These are phyloP conservation scores for Eimeria zaria DNA, from an alignment of 169 alveolate species.

Conservation along the genomic window DNA sequence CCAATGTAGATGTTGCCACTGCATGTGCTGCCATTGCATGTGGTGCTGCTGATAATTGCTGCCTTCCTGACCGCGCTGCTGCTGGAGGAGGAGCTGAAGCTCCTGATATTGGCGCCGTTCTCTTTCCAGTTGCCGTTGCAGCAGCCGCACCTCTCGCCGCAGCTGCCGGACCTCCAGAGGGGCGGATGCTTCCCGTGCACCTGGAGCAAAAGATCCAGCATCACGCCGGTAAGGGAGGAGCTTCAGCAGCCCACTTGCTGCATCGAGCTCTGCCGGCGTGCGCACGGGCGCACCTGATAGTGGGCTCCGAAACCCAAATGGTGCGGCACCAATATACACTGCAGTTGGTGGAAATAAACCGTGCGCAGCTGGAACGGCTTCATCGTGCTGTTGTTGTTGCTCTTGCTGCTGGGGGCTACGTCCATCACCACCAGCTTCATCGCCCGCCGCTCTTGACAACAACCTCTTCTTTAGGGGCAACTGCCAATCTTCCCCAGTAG, in stretches of 20 bases:
- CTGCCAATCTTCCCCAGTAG: background rate
- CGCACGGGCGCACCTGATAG: background rate
- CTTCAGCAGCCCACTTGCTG: background rate
- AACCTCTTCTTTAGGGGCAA: background rate
- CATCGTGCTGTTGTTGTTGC: background rate
- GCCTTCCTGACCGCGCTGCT: too few relatives aligned
- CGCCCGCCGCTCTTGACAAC: background rate
- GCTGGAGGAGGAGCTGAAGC: too few relatives aligned
- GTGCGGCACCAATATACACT: background rate
- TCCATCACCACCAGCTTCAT: background rate
- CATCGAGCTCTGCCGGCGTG: background rate
- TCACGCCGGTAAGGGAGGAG: background rate
- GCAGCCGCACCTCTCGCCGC: constrained; percentile 1
- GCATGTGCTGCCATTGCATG: background rate
- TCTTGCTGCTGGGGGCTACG: background rate
- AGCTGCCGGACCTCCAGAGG: background rate
- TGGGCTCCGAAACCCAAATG: background rate
- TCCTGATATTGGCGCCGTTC: background rate
- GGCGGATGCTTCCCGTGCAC: background rate
- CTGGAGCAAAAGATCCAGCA: background rate
- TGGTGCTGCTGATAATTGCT: background rate
- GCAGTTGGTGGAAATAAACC: background rate
- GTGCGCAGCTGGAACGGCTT: background rate
- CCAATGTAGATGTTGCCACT: background rate
- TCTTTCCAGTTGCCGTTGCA: background rate